phyloP scores from a whole-genome alignment of 179 eudicot species.

The Camellia oleifera region DNA sequence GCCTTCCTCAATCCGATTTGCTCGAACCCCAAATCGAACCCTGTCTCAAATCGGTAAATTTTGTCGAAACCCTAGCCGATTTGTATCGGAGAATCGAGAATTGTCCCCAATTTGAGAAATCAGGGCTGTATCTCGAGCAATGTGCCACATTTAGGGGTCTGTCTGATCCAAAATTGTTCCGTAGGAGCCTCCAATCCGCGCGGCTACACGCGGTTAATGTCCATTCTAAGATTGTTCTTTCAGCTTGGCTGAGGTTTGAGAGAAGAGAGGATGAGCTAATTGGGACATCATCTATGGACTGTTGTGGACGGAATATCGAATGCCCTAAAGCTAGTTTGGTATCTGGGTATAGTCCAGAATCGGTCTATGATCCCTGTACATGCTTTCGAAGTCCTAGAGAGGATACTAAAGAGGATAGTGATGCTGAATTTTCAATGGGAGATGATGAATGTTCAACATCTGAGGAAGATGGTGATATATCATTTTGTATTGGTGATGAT shows the following conservation, averaged over 20 bases:
- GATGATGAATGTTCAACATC: slow-evolving; percentile 56
- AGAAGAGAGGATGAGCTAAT: slow-evolving; percentile 70
- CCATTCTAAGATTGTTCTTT: slow-evolving; percentile 62
- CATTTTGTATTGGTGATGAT: slow-evolving; percentile 63
- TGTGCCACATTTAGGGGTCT: slow-evolving; percentile 45
- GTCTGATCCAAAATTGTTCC: slow-evolving; percentile 46
- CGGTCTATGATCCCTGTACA: slow-evolving; percentile 39
- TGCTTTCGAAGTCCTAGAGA: slow-evolving; percentile 18
- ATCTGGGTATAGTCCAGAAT: slow-evolving; percentile 68
- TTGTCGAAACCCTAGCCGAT: slow-evolving; percentile 54
- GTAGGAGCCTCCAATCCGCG: slow-evolving; percentile 49
- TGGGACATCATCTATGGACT: slow-evolving; percentile 54
- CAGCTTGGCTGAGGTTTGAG: slow-evolving; percentile 75
- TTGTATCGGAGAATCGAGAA: slow-evolving; percentile 39
- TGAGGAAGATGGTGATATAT: slow-evolving; percentile 49
- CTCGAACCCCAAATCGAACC: slow-evolving; percentile 61
- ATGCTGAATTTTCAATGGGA: slow-evolving; percentile 16
- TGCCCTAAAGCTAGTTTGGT: slow-evolving; percentile 57
- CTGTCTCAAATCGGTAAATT: slow-evolving; percentile 54
- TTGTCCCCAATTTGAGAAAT: slow-evolving; percentile 41
- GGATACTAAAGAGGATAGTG: slow-evolving; percentile 19
- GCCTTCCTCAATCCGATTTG: slow-evolving; percentile 46
- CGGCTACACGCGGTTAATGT: slow-evolving; percentile 67
- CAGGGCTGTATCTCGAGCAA: slow-evolving; percentile 43
- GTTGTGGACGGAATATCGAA: slow-evolving; percentile 56